These are phyloP conservation scores for Xanthoconium stramineum DNA, from an alignment of 768 basidiomycete species.

Conservation along the genomic window DNA sequence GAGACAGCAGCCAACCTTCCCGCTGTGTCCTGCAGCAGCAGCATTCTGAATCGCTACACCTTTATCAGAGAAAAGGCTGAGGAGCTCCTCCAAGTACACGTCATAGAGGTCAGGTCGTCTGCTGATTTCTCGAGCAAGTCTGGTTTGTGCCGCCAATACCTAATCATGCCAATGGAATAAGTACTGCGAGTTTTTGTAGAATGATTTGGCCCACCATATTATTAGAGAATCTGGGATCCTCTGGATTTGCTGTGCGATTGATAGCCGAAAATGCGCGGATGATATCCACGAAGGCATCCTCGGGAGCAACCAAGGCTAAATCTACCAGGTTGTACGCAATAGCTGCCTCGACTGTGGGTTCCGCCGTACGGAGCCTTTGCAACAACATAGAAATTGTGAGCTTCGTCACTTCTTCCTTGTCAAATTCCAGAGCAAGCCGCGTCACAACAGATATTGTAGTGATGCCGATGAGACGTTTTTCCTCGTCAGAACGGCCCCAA, in stretches of 20 bases:
- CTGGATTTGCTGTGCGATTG: slow-evolving; percentile 82
- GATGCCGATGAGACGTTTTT: slow-evolving; percentile 79
- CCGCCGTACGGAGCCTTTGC: slow-evolving; percentile 80
- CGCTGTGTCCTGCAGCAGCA: slow-evolving; percentile 59
- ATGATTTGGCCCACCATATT: slow-evolving; percentile 63
- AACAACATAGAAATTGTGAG: slow-evolving; percentile 91
- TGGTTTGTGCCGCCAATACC: slow-evolving; percentile 89
- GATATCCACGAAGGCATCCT: slow-evolving; percentile 77
- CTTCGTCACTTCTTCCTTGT: slow-evolving; percentile 82
- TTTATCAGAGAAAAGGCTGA: slow-evolving; percentile 86
- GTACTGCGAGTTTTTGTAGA: background rate
- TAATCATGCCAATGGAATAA: slow-evolving; percentile 25
- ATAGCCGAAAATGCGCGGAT: slow-evolving; percentile 81
- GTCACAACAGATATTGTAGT: slow-evolving; percentile 92
- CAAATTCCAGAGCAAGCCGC: slow-evolving; percentile 81
- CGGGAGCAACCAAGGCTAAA: slow-evolving; percentile 75
- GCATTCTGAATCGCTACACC: slow-evolving; percentile 86
- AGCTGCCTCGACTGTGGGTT: slow-evolving; percentile 85
- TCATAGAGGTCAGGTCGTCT: slow-evolving; percentile 75
- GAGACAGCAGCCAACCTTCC: slow-evolving; percentile 49
- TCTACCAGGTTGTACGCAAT: slow-evolving; percentile 92
- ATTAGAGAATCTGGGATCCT: slow-evolving; percentile 84
- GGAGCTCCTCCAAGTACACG: slow-evolving; percentile 77
- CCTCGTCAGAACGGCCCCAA: slow-evolving; percentile 73
- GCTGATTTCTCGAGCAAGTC: slow-evolving; percentile 76